Evolutionary conservation across 83 land plant genomes (phyloP), one percentile per base, ranked within the genome.

Genomic region (Picea engelmannii): DNA sequence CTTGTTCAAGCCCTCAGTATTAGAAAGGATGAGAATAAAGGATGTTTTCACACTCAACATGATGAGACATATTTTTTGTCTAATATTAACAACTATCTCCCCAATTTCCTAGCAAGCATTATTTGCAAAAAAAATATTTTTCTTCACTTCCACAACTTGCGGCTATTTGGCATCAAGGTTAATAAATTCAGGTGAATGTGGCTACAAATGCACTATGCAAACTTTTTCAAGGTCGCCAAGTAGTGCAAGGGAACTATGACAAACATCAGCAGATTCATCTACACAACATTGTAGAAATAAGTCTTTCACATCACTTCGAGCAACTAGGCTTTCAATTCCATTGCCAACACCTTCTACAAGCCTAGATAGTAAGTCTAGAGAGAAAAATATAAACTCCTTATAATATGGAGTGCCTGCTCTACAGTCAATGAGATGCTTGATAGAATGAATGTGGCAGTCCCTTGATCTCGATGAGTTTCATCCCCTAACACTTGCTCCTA

Each of bases 101-200:
- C 99, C 97, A 83, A 97, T 95, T 15, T 97, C 99, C 99, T 98
- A 97, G 76, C 99, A 95, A n/a, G 99, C 99, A 90, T 97, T 97
- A 82, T 97, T 97, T 66, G 96, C 97, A 13, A 95, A 98, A 44
- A 97, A 95, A 35, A 95, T 85, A 78, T 87, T 85, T 60, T 97
- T 93, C 81, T 89, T 93, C 60, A 94, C 80, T 80, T 90, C 92
- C 21, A 86, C 65, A 61, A 91, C 82, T 81, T 86, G 87, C 91
- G 91, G 90, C 69, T 97, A 97, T 82, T 92, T 94, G 23, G 95
- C 92, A n/a, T 95, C 98, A 83, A 89, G 81, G 70, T 82, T 90
- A 6, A 97, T 89, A 85, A 94, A 95, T 35, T 97, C 98, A 24
- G 87, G 70, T 27, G 94, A 80, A 13, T 94, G 90, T 58, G 98